Conservation (phyloP, 768 basidiomycete genomes). For the Lactarius sp. region DNA sequence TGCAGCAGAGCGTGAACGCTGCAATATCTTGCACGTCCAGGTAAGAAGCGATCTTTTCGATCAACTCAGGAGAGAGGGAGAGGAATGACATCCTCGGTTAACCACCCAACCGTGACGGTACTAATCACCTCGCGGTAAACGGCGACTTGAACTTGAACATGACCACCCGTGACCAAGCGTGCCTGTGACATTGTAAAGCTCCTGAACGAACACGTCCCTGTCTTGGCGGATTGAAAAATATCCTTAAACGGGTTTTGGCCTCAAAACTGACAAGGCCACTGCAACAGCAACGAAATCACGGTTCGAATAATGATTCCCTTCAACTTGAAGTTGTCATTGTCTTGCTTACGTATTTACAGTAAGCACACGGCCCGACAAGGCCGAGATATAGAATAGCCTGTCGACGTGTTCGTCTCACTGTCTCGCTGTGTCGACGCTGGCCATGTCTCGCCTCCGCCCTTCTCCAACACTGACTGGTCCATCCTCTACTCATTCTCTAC, state of each 20-base stretch:
- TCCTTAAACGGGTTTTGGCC: too few relatives aligned
- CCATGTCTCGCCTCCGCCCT: slow-evolving; percentile 31
- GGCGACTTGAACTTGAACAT: too few relatives aligned
- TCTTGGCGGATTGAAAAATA: too few relatives aligned
- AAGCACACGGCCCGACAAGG: too few relatives aligned
- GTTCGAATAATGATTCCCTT: too few relatives aligned
- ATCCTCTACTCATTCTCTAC: slow-evolving; percentile 39
- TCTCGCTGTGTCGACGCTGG: background rate
- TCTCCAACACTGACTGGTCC: slow-evolving; percentile 18
- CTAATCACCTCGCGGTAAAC: background rate
- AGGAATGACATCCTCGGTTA: slow-evolving; percentile 7
- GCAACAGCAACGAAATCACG: too few relatives aligned
- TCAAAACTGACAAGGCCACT: too few relatives aligned
- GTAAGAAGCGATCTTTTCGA: slow-evolving; percentile 7
- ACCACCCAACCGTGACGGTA: background rate
- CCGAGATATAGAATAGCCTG: too few relatives aligned
- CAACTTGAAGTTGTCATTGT: too few relatives aligned
- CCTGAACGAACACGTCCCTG: too few relatives aligned
- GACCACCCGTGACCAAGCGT: background rate
- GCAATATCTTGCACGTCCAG: slow-evolving; percentile 1
- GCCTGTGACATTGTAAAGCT: too few relatives aligned
- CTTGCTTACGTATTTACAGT: too few relatives aligned
- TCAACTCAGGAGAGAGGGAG: slow-evolving; percentile 10
- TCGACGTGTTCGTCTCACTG: background rate
- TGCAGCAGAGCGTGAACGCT: background rate